Percentiles rank a stretch among this genome's conserved stretches.
Evolutionary conservation across 2,329 filamentous ascomycete species (phyloP).

Genomic region (Chalaropsis ovoidea): DNA sequence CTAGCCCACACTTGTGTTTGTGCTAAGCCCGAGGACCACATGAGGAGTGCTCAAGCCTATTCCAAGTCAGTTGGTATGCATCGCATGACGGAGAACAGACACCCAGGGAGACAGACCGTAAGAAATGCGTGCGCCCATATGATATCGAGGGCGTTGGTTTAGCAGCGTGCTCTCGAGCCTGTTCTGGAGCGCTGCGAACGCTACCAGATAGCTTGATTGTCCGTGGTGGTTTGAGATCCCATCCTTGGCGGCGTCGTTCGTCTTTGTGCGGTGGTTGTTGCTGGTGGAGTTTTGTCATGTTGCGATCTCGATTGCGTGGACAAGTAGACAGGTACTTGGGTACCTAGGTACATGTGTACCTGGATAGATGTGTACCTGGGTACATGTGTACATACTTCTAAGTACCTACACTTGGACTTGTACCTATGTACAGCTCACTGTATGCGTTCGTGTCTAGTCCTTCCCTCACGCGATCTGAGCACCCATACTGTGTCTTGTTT

Average conservation of each 20-base stretch:
- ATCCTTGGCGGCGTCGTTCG: neutral
- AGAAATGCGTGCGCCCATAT: neutral
- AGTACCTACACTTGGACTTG: neutral
- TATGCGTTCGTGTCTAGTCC: neutral
- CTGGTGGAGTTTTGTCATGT: neutral
- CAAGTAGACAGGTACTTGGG: neutral
- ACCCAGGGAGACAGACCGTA: neutral
- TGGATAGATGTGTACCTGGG: neutral
- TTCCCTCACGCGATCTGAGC: neutral
- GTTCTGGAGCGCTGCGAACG: neutral
- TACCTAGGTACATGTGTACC: neutral
- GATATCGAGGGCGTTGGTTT: neutral
- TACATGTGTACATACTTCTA: neutral
- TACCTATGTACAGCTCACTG: neutral
- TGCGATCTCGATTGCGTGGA: neutral
- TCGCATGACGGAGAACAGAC: slow-evolving; percentile 7
- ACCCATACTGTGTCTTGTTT: neutral
- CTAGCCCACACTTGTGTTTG: neutral
- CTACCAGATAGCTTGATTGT: neutral
- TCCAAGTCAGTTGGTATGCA: neutral
- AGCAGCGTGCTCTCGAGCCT: neutral
- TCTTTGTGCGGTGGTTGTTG: neutral
- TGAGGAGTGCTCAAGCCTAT: neutral
- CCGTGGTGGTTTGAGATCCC: neutral
- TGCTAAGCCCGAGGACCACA: too few species aligned